A percentile compares a stretch with the other conserved stretches of the same genome.
These are phyloP conservation scores for Diplosphaera chodatii DNA, from an alignment of 139 green algal species.

Conservation along the genomic window DNA sequence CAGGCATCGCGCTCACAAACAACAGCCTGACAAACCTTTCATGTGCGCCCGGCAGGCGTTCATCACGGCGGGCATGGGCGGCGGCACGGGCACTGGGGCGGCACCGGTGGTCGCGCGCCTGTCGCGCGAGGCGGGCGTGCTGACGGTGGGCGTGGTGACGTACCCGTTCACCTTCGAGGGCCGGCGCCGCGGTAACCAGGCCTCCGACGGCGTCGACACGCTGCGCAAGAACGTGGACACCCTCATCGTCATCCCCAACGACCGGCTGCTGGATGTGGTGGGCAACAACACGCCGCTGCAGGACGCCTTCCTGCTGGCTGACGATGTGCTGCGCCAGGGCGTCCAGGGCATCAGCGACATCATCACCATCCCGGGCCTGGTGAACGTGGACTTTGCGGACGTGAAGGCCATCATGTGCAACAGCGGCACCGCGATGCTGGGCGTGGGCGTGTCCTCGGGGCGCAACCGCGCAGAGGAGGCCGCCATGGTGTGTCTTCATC, in stretches of 20 bases:
- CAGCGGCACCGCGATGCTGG: conserved; percentile 91
- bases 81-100: conserved; percentile 85
- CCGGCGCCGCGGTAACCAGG: conserved; percentile 42
- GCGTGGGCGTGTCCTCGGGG: conserved; percentile 56
- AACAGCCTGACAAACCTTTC: no score
- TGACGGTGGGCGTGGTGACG: conserved; percentile 91
- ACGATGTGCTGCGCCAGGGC: conserved; percentile 93
- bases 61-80: conserved; percentile 91
- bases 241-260: conserved; percentile 90
- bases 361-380: conserved; percentile 94
- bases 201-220: conserved; percentile 66
- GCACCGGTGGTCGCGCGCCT: conserved; percentile 82
- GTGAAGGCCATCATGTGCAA: conserved; percentile 95
- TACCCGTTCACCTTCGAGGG: conserved; percentile 95
- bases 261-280: conserved; percentile 86
- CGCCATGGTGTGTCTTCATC: neutral
- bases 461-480: conserved; percentile 41
- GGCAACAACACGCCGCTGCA: conserved; percentile 73
- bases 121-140: conserved; percentile 65
- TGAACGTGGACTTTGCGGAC: conserved; percentile 99
- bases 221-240: conserved; percentile 73
- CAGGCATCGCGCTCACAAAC: no score
- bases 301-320: conserved; percentile 92
- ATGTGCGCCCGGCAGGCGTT: no score
- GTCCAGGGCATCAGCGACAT: conserved; percentile 97